Conservation (phyloP, 2,329 filamentous ascomycete genomes). For the Pseudopyrenochaeta lycopersici region DNA sequence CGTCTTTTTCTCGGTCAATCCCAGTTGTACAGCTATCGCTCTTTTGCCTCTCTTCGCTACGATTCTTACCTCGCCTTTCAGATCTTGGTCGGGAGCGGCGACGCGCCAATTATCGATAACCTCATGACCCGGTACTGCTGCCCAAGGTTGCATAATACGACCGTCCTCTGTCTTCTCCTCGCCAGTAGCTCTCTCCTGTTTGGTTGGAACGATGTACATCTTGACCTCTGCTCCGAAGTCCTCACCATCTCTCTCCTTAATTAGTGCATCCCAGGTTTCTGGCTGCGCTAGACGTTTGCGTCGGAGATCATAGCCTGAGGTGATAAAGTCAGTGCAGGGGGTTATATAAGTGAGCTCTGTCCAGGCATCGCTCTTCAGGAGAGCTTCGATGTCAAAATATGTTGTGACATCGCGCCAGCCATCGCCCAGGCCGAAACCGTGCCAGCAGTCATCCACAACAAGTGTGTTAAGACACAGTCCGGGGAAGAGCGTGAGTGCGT, state of each 20-base stretch:
- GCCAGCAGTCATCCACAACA: slow-evolving; percentile 46
- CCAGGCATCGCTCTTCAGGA: slow-evolving; percentile 45
- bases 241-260: slow-evolving; percentile 42
- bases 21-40: slow-evolving; percentile 34
- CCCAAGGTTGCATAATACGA: slow-evolving; percentile 36
- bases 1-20: slow-evolving; percentile 32
- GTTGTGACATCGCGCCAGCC: slow-evolving; percentile 47
- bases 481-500: slow-evolving; percentile 42
- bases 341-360: slow-evolving; percentile 43
- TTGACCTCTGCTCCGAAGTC: slow-evolving; percentile 39
- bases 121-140: slow-evolving; percentile 40
- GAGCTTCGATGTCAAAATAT: slow-evolving; percentile 44
- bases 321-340: slow-evolving; percentile 46
- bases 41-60: slow-evolving; percentile 39
- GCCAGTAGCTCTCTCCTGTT: slow-evolving; percentile 20
- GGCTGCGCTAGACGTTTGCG: slow-evolving; percentile 39
- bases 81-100: slow-evolving; percentile 38
- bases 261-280: slow-evolving; percentile 38
- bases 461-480: slow-evolving; percentile 43
- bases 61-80: slow-evolving; percentile 45
- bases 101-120: slow-evolving; percentile 38
- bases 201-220: slow-evolving; percentile 42
- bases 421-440: slow-evolving; percentile 44
- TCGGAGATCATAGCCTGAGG: slow-evolving; percentile 43
- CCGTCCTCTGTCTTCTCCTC: slow-evolving; percentile 25